A percentile compares a stretch with the other conserved stretches of the same genome.
phyloP scores from a whole-genome alignment of 768 basidiomycete genomes.

The Amanita phalloides region DNA sequence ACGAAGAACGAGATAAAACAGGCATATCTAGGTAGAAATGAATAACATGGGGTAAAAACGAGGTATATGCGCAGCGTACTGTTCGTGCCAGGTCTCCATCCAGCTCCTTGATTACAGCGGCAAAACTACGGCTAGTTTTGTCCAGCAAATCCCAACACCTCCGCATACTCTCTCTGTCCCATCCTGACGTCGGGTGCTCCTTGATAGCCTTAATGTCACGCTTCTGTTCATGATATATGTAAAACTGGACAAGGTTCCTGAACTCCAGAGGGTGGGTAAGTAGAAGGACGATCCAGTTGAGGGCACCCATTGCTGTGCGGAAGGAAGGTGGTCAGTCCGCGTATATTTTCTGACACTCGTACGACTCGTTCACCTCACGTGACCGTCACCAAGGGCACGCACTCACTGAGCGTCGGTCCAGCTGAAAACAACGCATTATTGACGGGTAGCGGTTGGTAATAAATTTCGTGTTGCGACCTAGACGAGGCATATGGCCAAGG shows the following conservation, averaged over 20 bases:
- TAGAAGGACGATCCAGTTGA: slow-evolving; percentile 54
- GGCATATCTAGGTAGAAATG: slow-evolving; percentile 51
- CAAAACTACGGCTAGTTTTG: slow-evolving; percentile 79
- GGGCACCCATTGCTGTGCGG: slow-evolving; percentile 33
- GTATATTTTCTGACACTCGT: slow-evolving; percentile 2
- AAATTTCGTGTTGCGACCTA: too few species aligned
- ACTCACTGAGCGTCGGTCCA: too few species aligned
- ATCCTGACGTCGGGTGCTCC: slow-evolving; percentile 75
- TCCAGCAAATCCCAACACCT: slow-evolving; percentile 88
- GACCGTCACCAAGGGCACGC: too few species aligned
- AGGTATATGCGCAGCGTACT: slow-evolving; percentile 37
- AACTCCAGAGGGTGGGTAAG: slow-evolving; percentile 80
- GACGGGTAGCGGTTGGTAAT: too few species aligned
- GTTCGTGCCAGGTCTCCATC: slow-evolving; percentile 91
- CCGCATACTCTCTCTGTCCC: slow-evolving; percentile 80
- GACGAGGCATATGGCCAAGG: too few species aligned
- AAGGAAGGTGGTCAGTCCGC: background rate
- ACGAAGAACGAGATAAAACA: slow-evolving; percentile 91
- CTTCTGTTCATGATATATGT: slow-evolving; percentile 68
- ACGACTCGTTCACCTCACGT: slow-evolving; percentile 3
- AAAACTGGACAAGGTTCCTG: slow-evolving; percentile 73
- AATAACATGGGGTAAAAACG: background rate
- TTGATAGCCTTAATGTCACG: slow-evolving; percentile 70
- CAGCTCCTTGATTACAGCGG: slow-evolving; percentile 90
- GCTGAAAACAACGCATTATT: too few species aligned